Percentiles rank a stretch among this genome's conserved stretches.
Evolutionary conservation across 176 grass and related monocot genomes (phyloP).

Genomic region (Bromus sterilis): DNA sequence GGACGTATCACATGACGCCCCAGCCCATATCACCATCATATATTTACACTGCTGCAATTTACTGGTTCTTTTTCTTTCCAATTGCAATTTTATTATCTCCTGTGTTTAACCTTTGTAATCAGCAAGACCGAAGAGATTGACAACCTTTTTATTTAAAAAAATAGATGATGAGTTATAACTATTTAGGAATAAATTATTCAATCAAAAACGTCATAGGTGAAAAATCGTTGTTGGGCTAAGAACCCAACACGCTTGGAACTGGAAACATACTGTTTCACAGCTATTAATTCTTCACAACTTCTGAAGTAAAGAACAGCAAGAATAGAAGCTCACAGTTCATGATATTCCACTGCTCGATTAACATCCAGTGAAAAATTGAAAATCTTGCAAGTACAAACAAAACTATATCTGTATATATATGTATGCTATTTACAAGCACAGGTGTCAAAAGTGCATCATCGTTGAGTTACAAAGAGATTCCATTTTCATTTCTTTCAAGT

Average conservation of each 20-base stretch:
- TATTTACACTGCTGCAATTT: too few species aligned
- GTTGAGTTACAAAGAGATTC: neutral
- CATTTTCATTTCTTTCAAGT: constrained; percentile 1
- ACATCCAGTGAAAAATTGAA: neutral
- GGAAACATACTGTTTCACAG: neutral
- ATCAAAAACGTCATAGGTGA: too few species aligned
- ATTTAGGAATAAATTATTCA: too few species aligned
- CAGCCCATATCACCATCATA: too few species aligned
- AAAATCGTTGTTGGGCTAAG: too few species aligned
- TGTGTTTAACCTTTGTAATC: too few species aligned
- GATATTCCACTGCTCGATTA: neutral
- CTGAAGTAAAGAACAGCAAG: neutral
- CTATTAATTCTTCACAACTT: neutral
- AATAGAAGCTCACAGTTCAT: neutral
- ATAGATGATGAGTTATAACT: too few species aligned
- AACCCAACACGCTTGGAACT: neutral
- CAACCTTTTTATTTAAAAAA: too few species aligned
- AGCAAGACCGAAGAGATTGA: too few species aligned
- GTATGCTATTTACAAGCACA: constrained; percentile 26
- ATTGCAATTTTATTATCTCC: too few species aligned
- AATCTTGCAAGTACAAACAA: neutral
- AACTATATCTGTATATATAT: neutral
- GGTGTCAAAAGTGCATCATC: constrained; percentile 2
- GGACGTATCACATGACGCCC: too few species aligned
- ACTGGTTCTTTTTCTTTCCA: too few species aligned